A percentile compares a stretch with the other conserved stretches of the same genome.
phyloP scores from a whole-genome alignment of 2,329 filamentous ascomycete genomes.

The Colletotrichum zoysiae region DNA sequence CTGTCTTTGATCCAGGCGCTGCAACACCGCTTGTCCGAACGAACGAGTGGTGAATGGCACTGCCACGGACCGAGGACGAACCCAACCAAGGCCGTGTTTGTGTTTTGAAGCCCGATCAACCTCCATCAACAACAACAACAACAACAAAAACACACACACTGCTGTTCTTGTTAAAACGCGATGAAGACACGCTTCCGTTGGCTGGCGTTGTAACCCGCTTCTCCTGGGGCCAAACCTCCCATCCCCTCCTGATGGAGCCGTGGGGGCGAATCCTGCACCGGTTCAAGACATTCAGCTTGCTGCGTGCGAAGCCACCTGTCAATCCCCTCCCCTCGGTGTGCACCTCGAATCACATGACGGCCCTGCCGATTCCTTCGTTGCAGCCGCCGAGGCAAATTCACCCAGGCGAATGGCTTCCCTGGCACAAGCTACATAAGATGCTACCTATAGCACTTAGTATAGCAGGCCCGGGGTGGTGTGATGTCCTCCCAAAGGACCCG shows the following conservation, averaged over 20 bases:
- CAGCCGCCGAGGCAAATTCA: slow-evolving; percentile 38
- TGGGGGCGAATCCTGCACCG: slow-evolving; percentile 5
- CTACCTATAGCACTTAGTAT: neutral
- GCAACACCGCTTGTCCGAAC: slow-evolving; percentile 17
- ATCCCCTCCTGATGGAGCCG: too few relatives aligned
- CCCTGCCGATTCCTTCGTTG: slow-evolving; percentile 32
- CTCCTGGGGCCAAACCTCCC: neutral
- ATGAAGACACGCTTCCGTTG: slow-evolving; percentile 21
- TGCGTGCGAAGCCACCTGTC: slow-evolving; percentile 10
- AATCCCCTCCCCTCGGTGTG: slow-evolving; percentile 16
- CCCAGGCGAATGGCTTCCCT: slow-evolving; percentile 26
- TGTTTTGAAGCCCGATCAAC: slow-evolving; percentile 24
- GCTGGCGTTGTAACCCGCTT: slow-evolving; percentile 11
- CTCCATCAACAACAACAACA: slow-evolving; percentile 20
- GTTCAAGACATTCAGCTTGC: slow-evolving; percentile 32
- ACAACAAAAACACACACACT: neutral
- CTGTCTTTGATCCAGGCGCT: slow-evolving; percentile 21
- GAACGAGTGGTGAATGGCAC: slow-evolving; percentile 23
- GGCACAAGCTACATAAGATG: slow-evolving; percentile 9
- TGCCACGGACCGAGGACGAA: slow-evolving; percentile 14
- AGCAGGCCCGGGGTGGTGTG: slow-evolving; percentile 13
- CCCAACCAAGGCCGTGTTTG: slow-evolving; percentile 31
- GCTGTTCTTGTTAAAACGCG: slow-evolving; percentile 13
- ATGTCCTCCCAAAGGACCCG: slow-evolving; percentile 31
- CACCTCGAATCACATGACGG: neutral